phyloP scores from a whole-genome alignment of 2,329 filamentous ascomycete species.

The Fusarium sororula region DNA sequence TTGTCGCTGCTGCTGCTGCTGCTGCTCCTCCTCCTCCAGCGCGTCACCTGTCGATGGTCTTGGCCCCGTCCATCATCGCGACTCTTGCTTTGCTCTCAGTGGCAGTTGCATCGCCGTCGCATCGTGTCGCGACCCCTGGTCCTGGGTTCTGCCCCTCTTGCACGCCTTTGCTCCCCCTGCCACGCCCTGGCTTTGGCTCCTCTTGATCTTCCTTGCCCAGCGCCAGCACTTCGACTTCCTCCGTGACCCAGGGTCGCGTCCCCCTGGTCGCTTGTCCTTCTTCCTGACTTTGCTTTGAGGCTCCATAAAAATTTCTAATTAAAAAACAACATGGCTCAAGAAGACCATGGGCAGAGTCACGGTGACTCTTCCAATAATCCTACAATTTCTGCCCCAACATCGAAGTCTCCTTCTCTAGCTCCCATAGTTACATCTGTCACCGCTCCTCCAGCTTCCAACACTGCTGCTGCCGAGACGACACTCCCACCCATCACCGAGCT shows the following conservation, averaged over 20 bases:
- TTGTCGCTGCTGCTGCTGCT: not conserved
- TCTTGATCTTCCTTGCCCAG: constrained; percentile 43
- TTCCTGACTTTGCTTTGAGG: constrained; percentile 47
- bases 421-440: constrained; percentile 34
- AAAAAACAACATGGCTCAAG: constrained; percentile 48
- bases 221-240: constrained; percentile 36
- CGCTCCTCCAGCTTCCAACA: constrained; percentile 28
- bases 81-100: constrained; percentile 21
- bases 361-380: constrained; percentile 43
- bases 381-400: constrained; percentile 37
- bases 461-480: constrained; percentile 30
- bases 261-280: constrained; percentile 41
- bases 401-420: constrained; percentile 41
- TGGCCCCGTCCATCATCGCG: constrained; percentile 37
- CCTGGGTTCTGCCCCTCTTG: constrained; percentile 39
- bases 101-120: constrained; percentile 34
- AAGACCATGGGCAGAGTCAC: constrained; percentile 45
- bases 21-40: constrained; percentile 1
- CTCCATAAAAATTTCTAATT: constrained; percentile 52
- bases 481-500: constrained; percentile 27
- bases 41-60: constrained; percentile 26
- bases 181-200: constrained; percentile 38
- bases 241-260: constrained; percentile 45
- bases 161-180: constrained; percentile 37
- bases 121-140: constrained; percentile 41